phyloP scores from a whole-genome alignment of 2,329 filamentous ascomycete genomes.

The Cladophialophora yegresii region DNA sequence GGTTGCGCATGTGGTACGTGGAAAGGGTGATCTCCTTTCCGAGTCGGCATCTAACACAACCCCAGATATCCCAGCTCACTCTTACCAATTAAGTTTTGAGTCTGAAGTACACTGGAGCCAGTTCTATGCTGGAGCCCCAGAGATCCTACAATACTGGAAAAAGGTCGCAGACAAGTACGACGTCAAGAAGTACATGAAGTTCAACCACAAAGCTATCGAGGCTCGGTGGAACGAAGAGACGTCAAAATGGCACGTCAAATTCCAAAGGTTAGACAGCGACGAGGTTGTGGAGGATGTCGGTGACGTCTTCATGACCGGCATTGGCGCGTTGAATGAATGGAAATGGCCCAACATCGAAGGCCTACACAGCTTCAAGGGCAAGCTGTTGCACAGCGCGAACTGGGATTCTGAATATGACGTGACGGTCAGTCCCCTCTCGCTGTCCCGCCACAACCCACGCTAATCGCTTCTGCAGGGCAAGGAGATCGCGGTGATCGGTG shows the following conservation, averaged over 20 bases:
- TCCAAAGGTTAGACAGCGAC: slow-evolving; percentile 25
- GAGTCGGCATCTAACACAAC: neutral
- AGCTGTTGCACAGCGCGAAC: slow-evolving; percentile 39
- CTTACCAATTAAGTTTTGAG: slow-evolving; percentile 31
- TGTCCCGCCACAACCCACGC: neutral
- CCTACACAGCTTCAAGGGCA: slow-evolving; percentile 39
- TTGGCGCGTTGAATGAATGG: slow-evolving; percentile 61
- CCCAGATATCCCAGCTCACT: slow-evolving; percentile 32
- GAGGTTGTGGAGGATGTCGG: slow-evolving; percentile 40
- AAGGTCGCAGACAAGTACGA: slow-evolving; percentile 33
- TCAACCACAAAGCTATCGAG: slow-evolving; percentile 37
- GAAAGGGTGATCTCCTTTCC: neutral
- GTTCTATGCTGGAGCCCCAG: slow-evolving; percentile 35
- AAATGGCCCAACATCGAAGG: slow-evolving; percentile 42
- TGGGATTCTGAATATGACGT: slow-evolving; percentile 38
- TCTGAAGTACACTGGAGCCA: slow-evolving; percentile 31
- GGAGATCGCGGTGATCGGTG: slow-evolving; percentile 37
- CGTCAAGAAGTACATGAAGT: slow-evolving; percentile 37
- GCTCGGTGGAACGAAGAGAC: slow-evolving; percentile 35
- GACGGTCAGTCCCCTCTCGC: slow-evolving; percentile 14
- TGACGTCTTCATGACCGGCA: slow-evolving; percentile 60
- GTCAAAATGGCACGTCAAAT: slow-evolving; percentile 35
- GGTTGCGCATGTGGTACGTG: slow-evolving; percentile 31
- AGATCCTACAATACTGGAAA: slow-evolving; percentile 36
- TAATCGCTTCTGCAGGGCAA: slow-evolving; percentile 27